Evolutionary conservation across 345 rosid species (phyloP).

Genomic region (Eucalyptus sp.): DNA sequence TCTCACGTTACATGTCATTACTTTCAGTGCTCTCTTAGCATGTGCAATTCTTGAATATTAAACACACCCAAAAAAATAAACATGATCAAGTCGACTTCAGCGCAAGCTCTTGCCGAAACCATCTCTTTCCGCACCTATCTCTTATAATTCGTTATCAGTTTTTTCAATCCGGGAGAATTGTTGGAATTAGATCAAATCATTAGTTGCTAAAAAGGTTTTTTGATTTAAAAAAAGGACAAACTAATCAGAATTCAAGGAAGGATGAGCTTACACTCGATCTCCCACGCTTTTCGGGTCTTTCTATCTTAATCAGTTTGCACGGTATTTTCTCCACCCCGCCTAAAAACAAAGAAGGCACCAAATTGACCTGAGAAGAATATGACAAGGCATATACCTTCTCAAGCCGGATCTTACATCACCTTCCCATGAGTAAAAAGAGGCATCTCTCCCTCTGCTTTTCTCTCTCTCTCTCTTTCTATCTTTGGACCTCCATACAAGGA

Average conservation of each 20-base stretch:
- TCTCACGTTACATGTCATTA: background rate
- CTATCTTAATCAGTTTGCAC: background rate
- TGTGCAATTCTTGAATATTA: background rate
- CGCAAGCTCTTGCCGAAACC: background rate
- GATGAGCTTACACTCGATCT: background rate
- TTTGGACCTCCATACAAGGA: background rate
- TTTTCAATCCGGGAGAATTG: background rate
- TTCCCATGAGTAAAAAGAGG: conserved; percentile 3
- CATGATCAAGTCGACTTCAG: background rate
- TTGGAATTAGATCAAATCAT: background rate
- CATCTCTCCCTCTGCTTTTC: conserved; percentile 8
- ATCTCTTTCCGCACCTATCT: background rate
- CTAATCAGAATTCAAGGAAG: background rate
- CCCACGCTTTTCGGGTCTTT: background rate
- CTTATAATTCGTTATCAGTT: background rate
- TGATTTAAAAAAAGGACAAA: background rate
- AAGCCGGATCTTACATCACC: background rate
- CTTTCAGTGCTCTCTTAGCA: background rate
- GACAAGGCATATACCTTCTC: conserved; percentile 19
- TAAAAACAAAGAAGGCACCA: background rate
- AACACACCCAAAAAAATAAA: background rate
- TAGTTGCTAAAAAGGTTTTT: background rate
- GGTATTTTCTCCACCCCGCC: background rate
- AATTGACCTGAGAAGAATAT: conserved; percentile 15
- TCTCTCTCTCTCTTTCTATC: background rate